These are phyloP conservation scores for Calamus simplicifolius DNA, from an alignment of 176 grass and related monocot genomes.

Conservation along the genomic window DNA sequence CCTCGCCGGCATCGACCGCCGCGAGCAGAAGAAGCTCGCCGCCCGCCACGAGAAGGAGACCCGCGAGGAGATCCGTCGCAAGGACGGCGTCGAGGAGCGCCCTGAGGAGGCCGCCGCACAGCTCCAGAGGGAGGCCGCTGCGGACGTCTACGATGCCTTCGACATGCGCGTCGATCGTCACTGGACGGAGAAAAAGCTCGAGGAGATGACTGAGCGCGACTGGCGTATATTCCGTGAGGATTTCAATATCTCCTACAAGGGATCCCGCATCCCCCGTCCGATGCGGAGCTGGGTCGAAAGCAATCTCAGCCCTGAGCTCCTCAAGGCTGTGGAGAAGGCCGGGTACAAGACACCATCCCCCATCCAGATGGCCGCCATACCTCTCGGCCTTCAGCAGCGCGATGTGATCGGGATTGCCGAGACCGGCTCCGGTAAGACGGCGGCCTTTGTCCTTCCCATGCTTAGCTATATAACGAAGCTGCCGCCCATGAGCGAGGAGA, in stretches of 20 bases:
- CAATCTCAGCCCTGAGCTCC: constrained; percentile 67
- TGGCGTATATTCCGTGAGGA: constrained; percentile 98
- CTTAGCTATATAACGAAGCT: constrained; percentile 83
- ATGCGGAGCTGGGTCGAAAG: constrained; percentile 88
- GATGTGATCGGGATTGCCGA: constrained; percentile 98
- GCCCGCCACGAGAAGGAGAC: constrained; percentile 75
- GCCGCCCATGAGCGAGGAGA: constrained; percentile 86
- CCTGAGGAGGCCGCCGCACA: constrained; percentile 57
- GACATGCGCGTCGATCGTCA: constrained; percentile 93
- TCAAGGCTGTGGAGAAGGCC: constrained; percentile 70
- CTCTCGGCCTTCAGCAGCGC: constrained; percentile 88
- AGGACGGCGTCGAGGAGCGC: constrained; percentile 63
- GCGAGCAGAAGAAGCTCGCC: constrained; percentile 91
- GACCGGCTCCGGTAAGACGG: constrained; percentile 94
- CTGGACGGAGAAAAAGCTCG: constrained; percentile 76
- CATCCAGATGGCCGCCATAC: constrained; percentile 95
- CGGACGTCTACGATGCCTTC: constrained; percentile 77
- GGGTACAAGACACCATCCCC: constrained; percentile 81
- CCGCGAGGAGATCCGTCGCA: constrained; percentile 60
- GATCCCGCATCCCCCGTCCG: constrained; percentile 71
- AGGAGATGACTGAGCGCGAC: constrained; percentile 86
- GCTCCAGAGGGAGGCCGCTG: constrained; percentile 62
- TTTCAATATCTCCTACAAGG: constrained; percentile 94
- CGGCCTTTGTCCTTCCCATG: constrained; percentile 96
- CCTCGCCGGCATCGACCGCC: constrained; percentile 75